Conservation (phyloP, 495 filamentous ascomycete species). For the Penicillium cosmopolitanum region DNA sequence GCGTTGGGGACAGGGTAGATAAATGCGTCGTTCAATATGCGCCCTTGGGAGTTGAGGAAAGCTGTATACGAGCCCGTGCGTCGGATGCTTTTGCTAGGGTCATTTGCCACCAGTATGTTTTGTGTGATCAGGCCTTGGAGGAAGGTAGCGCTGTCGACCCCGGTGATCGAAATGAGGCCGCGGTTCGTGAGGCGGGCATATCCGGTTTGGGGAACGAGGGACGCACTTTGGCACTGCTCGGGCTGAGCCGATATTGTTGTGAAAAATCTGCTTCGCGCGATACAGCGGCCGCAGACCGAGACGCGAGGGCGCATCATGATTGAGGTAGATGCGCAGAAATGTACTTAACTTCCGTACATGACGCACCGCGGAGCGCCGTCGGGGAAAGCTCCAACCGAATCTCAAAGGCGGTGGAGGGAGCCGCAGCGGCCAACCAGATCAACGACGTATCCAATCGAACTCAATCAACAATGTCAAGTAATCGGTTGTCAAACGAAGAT, state of each 20-base stretch:
- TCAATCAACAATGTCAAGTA: neutral
- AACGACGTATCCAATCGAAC: neutral
- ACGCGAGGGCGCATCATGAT: slow-evolving; percentile 41
- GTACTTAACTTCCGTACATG: slow-evolving; percentile 8
- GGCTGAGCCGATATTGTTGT: slow-evolving; percentile 33
- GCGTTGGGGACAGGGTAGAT: slow-evolving; percentile 66
- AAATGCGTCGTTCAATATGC: slow-evolving; percentile 87
- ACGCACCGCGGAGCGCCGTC: neutral
- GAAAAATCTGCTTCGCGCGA: slow-evolving; percentile 31
- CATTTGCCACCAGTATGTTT: slow-evolving; percentile 61
- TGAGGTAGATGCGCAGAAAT: slow-evolving; percentile 20
- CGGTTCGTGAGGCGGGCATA: slow-evolving; percentile 66
- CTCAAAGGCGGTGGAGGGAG: neutral
- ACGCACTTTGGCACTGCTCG: slow-evolving; percentile 26
- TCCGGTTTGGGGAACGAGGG: slow-evolving; percentile 40
- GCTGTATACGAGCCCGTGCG: slow-evolving; percentile 67
- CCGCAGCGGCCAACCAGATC: slow-evolving; percentile 1
- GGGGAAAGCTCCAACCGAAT: neutral
- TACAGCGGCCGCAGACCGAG: slow-evolving; percentile 34
- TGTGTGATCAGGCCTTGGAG: slow-evolving; percentile 86
- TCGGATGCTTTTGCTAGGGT: slow-evolving; percentile 35
- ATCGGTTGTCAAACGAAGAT: neutral
- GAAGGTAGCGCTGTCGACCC: slow-evolving; percentile 77
- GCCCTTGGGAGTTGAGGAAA: slow-evolving; percentile 84
- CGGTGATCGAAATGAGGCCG: slow-evolving; percentile 75